These are phyloP conservation scores for Bathelium albidoporum DNA, from an alignment of 495 filamentous ascomycete genomes.

Conservation along the genomic window DNA sequence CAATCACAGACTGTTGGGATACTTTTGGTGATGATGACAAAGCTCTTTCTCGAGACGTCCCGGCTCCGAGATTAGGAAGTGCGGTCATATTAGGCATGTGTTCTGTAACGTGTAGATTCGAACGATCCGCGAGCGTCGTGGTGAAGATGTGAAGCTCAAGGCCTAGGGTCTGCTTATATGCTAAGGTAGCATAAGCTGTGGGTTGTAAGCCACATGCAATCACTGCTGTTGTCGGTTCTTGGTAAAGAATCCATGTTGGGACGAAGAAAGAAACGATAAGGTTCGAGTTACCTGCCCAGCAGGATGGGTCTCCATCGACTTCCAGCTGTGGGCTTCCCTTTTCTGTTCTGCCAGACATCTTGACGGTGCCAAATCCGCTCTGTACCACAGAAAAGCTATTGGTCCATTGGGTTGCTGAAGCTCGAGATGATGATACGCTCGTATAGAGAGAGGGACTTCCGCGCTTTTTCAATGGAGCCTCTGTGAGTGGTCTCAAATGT, in stretches of 20 bases:
- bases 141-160: background rate
- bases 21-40: background rate
- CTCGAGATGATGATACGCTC: background rate
- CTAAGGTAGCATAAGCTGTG: no score
- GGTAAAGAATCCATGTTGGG: background rate
- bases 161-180: no score
- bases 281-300: background rate
- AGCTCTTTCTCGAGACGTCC: background rate
- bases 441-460: background rate
- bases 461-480: background rate
- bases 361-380: background rate
- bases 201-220: background rate
- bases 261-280: background rate
- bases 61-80: background rate
- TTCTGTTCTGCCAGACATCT: background rate
- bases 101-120: background rate
- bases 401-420: background rate
- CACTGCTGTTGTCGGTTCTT: background rate
- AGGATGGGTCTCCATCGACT: background rate
- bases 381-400: background rate
- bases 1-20: background rate
- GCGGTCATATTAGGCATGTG: background rate
- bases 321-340: background rate
- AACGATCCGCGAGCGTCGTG: background rate
- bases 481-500: background rate